Percentiles rank a stretch among this genome's conserved stretches.
phyloP scores from a whole-genome alignment of 192 early-diverging fungal species.

The Geranomyces michiganensis region DNA sequence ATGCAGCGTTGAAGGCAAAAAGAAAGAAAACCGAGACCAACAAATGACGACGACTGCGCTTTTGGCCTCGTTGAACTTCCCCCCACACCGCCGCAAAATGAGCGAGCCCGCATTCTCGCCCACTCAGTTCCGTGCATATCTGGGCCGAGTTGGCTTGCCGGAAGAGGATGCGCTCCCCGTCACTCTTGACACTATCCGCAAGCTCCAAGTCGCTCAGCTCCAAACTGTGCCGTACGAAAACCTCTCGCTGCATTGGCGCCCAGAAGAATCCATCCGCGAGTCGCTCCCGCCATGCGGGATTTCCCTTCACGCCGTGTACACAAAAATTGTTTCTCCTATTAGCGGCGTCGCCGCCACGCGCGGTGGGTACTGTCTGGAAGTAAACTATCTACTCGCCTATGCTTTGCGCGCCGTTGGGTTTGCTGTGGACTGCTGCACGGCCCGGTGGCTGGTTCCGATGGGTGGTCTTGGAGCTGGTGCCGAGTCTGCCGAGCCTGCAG shows the following conservation, averaged over 20 bases:
- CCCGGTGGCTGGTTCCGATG: not conserved
- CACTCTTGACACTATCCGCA: not conserved
- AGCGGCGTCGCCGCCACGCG: not conserved
- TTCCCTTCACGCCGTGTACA: not conserved
- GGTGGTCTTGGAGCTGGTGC: not conserved
- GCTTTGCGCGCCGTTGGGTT: constrained; percentile 7
- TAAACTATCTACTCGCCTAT: not conserved
- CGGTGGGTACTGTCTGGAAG: constrained; percentile 7
- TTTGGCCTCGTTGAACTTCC: too few relatives aligned
- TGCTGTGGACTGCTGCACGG: not conserved
- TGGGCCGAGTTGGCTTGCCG: too few relatives aligned
- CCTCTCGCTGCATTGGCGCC: constrained; percentile 12
- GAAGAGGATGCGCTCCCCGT: too few relatives aligned
- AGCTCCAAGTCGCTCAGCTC: not conserved
- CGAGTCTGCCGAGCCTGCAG: not conserved
- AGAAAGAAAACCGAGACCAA: too few relatives aligned
- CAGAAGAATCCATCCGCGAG: not conserved
- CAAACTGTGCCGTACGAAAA: constrained; percentile 7
- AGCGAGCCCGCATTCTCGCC: too few relatives aligned
- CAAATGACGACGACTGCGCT: too few relatives aligned
- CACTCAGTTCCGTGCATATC: too few relatives aligned
- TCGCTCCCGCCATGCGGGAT: not conserved
- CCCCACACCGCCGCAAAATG: too few relatives aligned
- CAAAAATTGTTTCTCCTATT: constrained; percentile 2
- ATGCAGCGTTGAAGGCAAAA: too few relatives aligned